Evolutionary conservation across 176 grass and related monocot species (phyloP), one percentile per base, ranked within the genome.

Genomic region (Thalia dealbata): DNA sequence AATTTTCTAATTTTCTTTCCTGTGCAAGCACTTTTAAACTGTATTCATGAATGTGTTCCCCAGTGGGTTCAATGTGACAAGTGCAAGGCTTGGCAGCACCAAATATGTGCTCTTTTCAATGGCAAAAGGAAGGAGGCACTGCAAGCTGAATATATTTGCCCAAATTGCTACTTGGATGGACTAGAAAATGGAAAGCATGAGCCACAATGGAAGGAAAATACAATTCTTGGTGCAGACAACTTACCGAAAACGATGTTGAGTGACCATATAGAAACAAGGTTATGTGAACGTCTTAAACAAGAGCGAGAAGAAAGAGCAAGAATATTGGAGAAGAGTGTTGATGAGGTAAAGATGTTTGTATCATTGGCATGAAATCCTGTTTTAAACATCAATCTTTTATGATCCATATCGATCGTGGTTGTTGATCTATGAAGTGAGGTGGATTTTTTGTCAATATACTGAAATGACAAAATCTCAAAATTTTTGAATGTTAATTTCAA

Each of bases 41-140:
- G 77, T 62, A 38, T 67, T 73, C 74, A 46, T 68, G 9, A 60
- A 81, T 85, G 73, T 62, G 26, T 56, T 46, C 88, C 79, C 63
- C 86, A 97, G 95, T 97, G 95, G 95, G 89, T 97, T 68, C 87
- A 84, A 60, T 97, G 95, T 0, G 84, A 86, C 74, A 92, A 91
- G 63, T 97, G 95, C 75, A 81, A 86, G 70, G 81, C 87, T 74
- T 97, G 95, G 95, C 90, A 97, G 69, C 95, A 97, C 84, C 85
- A 97, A 76, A 88, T 97, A 59, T 97, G 95, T 50, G 95, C 90
- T 82, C 88, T 97, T 80, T 97, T 97, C 71, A 97, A 92, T 28
- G 78, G 81, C 23, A 86, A 86, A 81, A 78, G 84, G 73, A 85
- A 84, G 38, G 82, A 90, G 13, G 78, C 79, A 16, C 11, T 21